Percentiles rank a stretch among this genome's conserved stretches.
Evolutionary conservation across 352 stramenopile species (phyloP).

Genomic region (Globisporangium cystogenes): DNA sequence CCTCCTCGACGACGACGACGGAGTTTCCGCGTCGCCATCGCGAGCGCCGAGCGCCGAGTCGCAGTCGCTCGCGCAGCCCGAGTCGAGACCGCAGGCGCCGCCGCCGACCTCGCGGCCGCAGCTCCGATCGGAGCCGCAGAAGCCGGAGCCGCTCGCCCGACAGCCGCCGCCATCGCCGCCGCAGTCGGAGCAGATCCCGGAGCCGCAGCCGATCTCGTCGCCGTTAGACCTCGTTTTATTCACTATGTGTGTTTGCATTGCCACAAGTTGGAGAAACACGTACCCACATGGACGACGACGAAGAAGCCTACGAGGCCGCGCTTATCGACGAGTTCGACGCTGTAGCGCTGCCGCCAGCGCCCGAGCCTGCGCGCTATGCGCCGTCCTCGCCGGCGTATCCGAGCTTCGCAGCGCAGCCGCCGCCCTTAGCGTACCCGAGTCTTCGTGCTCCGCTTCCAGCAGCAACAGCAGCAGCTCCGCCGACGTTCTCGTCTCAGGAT

Average conservation of each 20-base stretch:
- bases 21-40: neutral
- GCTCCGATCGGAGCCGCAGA: neutral
- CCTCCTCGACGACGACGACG: neutral
- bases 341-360: neutral
- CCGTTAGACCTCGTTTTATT: constrained; percentile 4
- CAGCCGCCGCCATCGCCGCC: neutral
- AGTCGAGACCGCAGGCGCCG: constrained; percentile 16
- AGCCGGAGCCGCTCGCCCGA: constrained; percentile 16
- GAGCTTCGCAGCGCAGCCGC: neutral
- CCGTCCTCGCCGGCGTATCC: neutral
- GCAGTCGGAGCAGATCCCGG: neutral
- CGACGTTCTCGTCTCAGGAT: no score
- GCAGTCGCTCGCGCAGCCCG: constrained; percentile 8
- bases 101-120: constrained; percentile 14
- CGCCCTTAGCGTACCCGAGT: neutral
- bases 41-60: constrained; percentile 8
- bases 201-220: constrained; percentile 9
- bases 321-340: constrained; percentile 71
- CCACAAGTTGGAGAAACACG: no score
- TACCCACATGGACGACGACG: no score
- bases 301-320: constrained; percentile 34
- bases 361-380: neutral
- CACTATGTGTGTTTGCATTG: neutral
- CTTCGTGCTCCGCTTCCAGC: no score
- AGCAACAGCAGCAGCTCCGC: no score